These are phyloP conservation scores for Suillus variegatus DNA, from an alignment of 768 basidiomycete genomes.

Conservation along the genomic window DNA sequence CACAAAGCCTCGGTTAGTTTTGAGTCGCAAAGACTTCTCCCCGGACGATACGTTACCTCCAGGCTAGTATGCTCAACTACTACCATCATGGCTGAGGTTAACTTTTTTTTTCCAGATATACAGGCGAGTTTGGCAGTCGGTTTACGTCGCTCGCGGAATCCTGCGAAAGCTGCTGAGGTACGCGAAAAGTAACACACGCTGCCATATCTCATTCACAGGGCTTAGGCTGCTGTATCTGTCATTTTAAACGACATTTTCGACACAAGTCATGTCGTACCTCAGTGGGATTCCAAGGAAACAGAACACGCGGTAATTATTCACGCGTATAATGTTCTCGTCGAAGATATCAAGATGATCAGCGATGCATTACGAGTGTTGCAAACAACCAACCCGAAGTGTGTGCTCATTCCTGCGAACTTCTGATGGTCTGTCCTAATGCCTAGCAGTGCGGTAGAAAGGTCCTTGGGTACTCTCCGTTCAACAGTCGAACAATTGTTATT, in stretches of 20 bases:
- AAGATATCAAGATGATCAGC: constrained; percentile 4
- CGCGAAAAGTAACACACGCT: background rate
- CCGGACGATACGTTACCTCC: background rate
- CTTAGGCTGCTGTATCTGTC: constrained; percentile 4
- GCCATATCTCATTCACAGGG: background rate
- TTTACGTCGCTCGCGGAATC: constrained; percentile 1
- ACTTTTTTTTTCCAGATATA: background rate
- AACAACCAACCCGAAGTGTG: constrained; percentile 1
- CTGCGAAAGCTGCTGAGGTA: constrained; percentile 1
- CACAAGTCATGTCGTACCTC: constrained; percentile 2
- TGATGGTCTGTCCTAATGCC: background rate
- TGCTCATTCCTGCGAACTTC: background rate
- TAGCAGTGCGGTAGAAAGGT: constrained; percentile 2
- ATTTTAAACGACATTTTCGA: constrained; percentile 6
- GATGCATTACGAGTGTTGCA: constrained; percentile 5
- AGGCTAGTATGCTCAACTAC: background rate
- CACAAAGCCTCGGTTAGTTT: background rate
- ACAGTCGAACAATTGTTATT: background rate
- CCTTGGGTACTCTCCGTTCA: background rate
- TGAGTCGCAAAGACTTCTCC: background rate
- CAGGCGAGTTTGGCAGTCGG: constrained; percentile 3
- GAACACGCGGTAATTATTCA: background rate
- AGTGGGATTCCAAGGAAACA: constrained; percentile 6
- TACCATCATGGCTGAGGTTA: too few species aligned
- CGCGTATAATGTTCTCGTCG: background rate